Base-by-base conservation (phyloP, 768 basidiomycete species). In the Pisolithus sp. region DNA sequence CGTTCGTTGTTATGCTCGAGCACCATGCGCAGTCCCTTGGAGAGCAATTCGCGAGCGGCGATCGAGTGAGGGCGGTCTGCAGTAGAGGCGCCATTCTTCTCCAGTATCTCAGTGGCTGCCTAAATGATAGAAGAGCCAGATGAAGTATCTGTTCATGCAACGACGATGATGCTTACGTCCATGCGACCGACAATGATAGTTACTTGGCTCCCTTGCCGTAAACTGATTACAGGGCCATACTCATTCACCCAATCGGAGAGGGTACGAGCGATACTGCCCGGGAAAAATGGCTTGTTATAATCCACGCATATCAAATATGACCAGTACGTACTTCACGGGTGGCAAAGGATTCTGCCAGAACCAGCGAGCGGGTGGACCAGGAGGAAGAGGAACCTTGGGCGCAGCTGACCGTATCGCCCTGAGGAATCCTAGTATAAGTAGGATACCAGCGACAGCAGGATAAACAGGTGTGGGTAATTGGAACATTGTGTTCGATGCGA, bases 101-200 rank as follows among this genome's bases (percentile, higher is more conserved):
- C 81, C 79, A 83, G 77, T 41, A 82, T 76, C 9, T 82, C 79
- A 0, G 75, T 68, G 0, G 78, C 76, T 5, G 78, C 79, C 62
- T 81, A 67, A 15, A 52, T 13, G 28, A n/a, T 24, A 7, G 7
- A 15, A 49, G 17, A 10, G 12, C 15, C 13, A 13, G 10, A 34
- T 10, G 50, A 31, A 55, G 38, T 34, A 15, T 41, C n/a, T 18
- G 20, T 7, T 28, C 23, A 24, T 8, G 7, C 12, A 17, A 20
- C 40, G 41, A 8, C 7, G 9, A 31, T 39, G 26, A 34, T 3
- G 7, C 57, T 6, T 58, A 65, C 63, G 45, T 64, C 55, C 10
- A 58, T 41, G 7, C 63, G 53, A 4, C 59, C 61, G 8, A 66
- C 48, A 26, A 66, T 20, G 30, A 66, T 41, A 39, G 44, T 55